phyloP scores from a whole-genome alignment of 306 rosid species.

The Sechiopsis laciniata region DNA sequence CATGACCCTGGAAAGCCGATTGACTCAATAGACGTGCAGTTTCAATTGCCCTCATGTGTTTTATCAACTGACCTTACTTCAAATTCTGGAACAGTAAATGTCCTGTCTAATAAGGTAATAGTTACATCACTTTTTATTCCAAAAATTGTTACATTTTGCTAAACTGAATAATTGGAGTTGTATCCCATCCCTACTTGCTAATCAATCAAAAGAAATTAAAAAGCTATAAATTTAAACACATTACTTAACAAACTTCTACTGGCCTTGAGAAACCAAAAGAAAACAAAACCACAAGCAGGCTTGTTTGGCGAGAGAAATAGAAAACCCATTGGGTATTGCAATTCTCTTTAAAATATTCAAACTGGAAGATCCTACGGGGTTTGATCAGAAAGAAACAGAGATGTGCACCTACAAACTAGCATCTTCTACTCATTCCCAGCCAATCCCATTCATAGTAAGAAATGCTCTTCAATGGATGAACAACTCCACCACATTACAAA shows the following conservation, averaged over 20 bases:
- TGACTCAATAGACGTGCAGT: constrained; percentile 59
- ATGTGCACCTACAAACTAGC: too few relatives aligned
- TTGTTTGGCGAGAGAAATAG: background rate
- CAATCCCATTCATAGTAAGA: constrained; percentile 16
- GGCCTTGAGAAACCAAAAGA: background rate
- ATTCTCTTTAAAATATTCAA: background rate
- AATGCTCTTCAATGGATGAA: constrained; percentile 33
- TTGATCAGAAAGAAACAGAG: too few relatives aligned
- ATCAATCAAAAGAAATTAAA: background rate
- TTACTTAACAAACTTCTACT: background rate
- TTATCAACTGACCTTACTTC: constrained; percentile 71
- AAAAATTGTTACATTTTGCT: background rate
- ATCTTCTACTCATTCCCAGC: too few relatives aligned
- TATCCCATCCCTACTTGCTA: background rate
- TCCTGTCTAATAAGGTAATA: constrained; percentile 69
- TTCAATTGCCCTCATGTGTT: constrained; percentile 72
- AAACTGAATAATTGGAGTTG: background rate
- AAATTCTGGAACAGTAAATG: constrained; percentile 77
- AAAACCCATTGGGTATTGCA: background rate
- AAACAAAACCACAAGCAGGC: background rate
- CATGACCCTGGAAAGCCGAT: constrained; percentile 85
- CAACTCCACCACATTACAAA: constrained; percentile 18
- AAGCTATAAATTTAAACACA: too few relatives aligned
- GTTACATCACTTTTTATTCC: background rate
- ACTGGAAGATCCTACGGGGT: background rate